Evolutionary conservation across 352 stramenopile genomes (phyloP), one percentile per base, ranked within the genome.

Genomic region (Phytopythium helicoides): DNA sequence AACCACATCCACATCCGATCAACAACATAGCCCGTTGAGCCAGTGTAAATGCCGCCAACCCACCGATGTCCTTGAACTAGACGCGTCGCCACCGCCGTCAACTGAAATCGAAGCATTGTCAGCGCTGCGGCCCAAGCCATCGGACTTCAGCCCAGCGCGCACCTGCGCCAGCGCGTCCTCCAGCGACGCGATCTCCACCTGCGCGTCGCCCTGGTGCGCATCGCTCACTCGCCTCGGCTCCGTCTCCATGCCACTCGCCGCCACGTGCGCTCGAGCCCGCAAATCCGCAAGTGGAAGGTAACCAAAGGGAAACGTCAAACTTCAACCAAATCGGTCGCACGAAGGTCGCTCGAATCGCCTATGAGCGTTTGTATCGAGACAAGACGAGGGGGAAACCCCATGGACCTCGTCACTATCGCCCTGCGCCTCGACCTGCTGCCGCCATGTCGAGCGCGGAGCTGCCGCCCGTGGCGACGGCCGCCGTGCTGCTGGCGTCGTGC

Each of bases 401-500:
- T n/a, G n/a, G n/a, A n/a, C n/a, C n/a, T n/a, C n/a, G n/a, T n/a
- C n/a, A n/a, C n/a, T n/a, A n/a, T n/a, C n/a, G n/a, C n/a, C n/a
- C n/a, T n/a, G n/a, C n/a, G n/a, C n/a, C n/a, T n/a, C n/a, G n/a
- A n/a, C n/a, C n/a, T n/a, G n/a, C 28, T 9, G 28, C 28, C 28
- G 28, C 28, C 28, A 9, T 5, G 28, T 33, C 28, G 28, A 33
- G 28, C 7, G 45, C 26, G 28, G 39, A 47, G n/a, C 64, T 76
- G 52, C 62, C 58, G 53, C 58, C 60, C 28, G 49, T 68, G n/a
- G 52, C 54, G 48, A 71, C 63, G 31, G 48, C 53, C 33, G 61
- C 68, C 37, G 62, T 95, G 52, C 62, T 98, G 26, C 73, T 71
- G 46, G 70, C 86, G 37, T 96, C 96, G 59, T 96, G 86, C 68